These are phyloP conservation scores for Leptosphaerulina australis DNA, from an alignment of 2,329 filamentous ascomycete species.

Conservation along the genomic window DNA sequence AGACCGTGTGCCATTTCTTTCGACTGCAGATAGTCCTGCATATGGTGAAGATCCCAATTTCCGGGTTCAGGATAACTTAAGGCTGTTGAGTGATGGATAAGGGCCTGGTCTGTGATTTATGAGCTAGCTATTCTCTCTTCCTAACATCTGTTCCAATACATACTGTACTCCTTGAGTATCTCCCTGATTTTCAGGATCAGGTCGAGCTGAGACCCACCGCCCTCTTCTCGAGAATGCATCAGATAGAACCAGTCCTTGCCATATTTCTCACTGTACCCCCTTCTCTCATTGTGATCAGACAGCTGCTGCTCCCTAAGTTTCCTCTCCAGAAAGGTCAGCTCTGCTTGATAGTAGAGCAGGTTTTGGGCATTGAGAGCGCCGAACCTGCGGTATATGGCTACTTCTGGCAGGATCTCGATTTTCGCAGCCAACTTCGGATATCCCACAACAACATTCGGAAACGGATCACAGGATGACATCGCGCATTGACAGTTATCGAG, in stretches of 20 bases:
- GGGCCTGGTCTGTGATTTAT: too few species aligned
- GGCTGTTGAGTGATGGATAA: slow-evolving; percentile 16
- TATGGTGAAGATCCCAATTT: slow-evolving; percentile 21
- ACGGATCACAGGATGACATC: too few species aligned
- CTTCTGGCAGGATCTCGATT: slow-evolving; percentile 8
- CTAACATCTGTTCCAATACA: too few species aligned
- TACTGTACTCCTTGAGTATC: too few species aligned
- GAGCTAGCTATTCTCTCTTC: too few species aligned
- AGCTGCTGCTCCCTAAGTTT: slow-evolving; percentile 4
- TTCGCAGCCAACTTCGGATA: slow-evolving; percentile 14
- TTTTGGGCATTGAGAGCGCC: slow-evolving; percentile 13
- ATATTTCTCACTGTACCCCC: neutral
- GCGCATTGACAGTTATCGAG: too few species aligned
- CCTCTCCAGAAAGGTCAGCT: slow-evolving; percentile 6
- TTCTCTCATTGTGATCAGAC: neutral
- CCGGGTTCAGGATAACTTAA: slow-evolving; percentile 14
- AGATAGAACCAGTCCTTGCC: neutral
- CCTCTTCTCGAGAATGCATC: neutral
- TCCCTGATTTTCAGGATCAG: neutral
- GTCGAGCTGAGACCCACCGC: neutral
- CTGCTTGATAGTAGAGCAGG: slow-evolving; percentile 18
- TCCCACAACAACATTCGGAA: too few species aligned
- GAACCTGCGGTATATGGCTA: slow-evolving; percentile 9
- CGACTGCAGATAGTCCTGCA: slow-evolving; percentile 25
- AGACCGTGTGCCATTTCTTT: slow-evolving; percentile 13